Base-by-base conservation (phyloP, 1,284 basidiomycete genomes). In the Irpex sp. region DNA sequence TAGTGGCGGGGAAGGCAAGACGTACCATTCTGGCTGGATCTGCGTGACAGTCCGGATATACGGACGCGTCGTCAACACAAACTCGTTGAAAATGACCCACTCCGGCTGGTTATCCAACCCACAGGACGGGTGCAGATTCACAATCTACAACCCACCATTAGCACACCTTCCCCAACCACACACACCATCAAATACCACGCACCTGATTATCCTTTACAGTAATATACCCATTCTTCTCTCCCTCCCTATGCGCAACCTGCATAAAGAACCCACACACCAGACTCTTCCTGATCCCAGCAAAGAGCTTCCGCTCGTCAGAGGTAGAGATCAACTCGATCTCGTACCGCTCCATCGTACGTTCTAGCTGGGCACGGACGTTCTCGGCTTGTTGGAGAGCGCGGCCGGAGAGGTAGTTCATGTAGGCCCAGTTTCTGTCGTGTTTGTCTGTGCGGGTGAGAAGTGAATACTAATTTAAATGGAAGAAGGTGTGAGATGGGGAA, bases 31-130 rank as follows among this genome's bases (percentile, higher is more conserved):
- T 1, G 91, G 84, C 69, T 85, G 82, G 60, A 98, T 84, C 65
- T 96, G 94, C 1, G 94, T 91, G 19, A 96, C 93, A 0, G 93
- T 97, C 47, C 96, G 87, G 69, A 99, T 96, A 69, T 91, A 98
- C 62, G 88, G 85, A 62, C 84, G 78, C 8, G 94, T 94, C 12
- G 96, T 99, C 64, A 98, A 78, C 33, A 98, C 94, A 72, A 99
- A 99, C 75, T 97, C 97, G 73, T 99, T 97, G 82, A 97, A 99
- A 48, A 98, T 75, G 14, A 98, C 94, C 93, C 95, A 99, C 70
- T 98, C 96, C 0, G 96, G 95, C 61, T 89, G 89, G n/a, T 86
- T 86, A 67, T 97, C 93, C 55, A 99, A 78, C 33, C 96, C 94
- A 65, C 94, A 96, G 5, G 91, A 93, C 5, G 96, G 93, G 73